Conservation (phyloP, 2,329 filamentous ascomycete genomes). For the Diaporthe nobilis region DNA sequence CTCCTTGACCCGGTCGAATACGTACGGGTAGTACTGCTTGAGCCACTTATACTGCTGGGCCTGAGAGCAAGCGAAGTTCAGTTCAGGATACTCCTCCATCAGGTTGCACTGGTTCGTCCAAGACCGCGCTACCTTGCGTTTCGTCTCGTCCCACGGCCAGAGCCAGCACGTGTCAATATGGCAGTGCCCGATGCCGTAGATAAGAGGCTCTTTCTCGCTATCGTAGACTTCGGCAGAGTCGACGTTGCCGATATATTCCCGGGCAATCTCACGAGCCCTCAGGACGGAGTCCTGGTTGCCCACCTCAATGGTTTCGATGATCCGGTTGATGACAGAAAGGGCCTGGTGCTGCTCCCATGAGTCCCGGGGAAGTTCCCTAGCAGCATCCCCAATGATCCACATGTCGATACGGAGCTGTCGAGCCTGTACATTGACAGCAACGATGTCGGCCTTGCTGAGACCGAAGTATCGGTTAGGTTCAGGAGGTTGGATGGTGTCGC, state of each 20-base stretch:
- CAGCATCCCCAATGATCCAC: slow-evolving; percentile 95
- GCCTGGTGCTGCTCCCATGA: slow-evolving; percentile 93
- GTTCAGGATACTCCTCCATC: slow-evolving; percentile 94
- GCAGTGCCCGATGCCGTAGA: slow-evolving; percentile 93
- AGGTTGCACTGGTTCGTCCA: slow-evolving; percentile 98
- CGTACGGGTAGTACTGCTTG: slow-evolving; percentile 87
- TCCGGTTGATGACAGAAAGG: slow-evolving; percentile 84
- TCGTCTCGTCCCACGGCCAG: slow-evolving; percentile 98
- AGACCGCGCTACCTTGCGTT: slow-evolving; percentile 93
- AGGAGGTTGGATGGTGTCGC: slow-evolving; percentile 90
- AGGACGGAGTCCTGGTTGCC: slow-evolving; percentile 84
- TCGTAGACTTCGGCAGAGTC: slow-evolving; percentile 90
- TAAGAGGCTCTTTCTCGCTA: slow-evolving; percentile 79
- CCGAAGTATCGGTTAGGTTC: slow-evolving; percentile 86
- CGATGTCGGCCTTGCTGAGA: slow-evolving; percentile 84
- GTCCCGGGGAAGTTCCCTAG: slow-evolving; percentile 89
- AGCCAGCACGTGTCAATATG: slow-evolving; percentile 99
- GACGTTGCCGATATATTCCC: slow-evolving; percentile 85
- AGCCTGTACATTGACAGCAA: slow-evolving; percentile 89
- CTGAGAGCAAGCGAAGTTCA: slow-evolving; percentile 92
- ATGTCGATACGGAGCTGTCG: slow-evolving; percentile 90
- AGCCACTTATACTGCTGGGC: slow-evolving; percentile 99
- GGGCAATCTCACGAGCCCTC: slow-evolving; percentile 85
- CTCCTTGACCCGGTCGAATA: slow-evolving; percentile 89
- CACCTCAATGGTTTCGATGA: slow-evolving; percentile 91